These are phyloP conservation scores for Lasiosphaeria ovina DNA, from an alignment of 495 filamentous ascomycete genomes.

Conservation along the genomic window DNA sequence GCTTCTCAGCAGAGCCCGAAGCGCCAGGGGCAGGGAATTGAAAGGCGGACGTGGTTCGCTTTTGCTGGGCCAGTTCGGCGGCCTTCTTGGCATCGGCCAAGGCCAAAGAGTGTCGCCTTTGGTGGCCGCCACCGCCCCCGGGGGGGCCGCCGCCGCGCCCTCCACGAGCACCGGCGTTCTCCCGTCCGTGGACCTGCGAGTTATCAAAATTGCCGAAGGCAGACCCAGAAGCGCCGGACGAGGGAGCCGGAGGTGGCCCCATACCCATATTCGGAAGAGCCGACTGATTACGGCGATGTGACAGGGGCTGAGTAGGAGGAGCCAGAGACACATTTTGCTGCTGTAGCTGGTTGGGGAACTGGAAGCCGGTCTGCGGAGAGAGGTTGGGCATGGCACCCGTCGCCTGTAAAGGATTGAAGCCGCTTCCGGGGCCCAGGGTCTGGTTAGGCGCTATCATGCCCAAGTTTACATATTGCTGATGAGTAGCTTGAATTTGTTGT, in stretches of 20 bases:
- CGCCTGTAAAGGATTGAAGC: slow-evolving; percentile 64
- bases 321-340: slow-evolving; percentile 71
- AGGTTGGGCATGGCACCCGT: slow-evolving; percentile 62
- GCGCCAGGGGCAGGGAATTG: slow-evolving; percentile 87
- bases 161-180: slow-evolving; percentile 69
- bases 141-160: slow-evolving; percentile 68
- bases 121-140: slow-evolving; percentile 79
- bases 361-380: slow-evolving; percentile 81
- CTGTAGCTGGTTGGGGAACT: slow-evolving; percentile 82
- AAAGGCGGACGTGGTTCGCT: slow-evolving; percentile 87
- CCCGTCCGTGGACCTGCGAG: slow-evolving; percentile 61
- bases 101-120: slow-evolving; percentile 91
- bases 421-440: slow-evolving; percentile 60
- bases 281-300: slow-evolving; percentile 97
- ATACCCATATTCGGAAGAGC: slow-evolving; percentile 90
- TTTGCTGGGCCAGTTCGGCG: slow-evolving; percentile 93
- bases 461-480: slow-evolving; percentile 97
- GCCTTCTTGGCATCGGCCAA: slow-evolving; percentile 97
- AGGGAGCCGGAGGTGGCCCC: slow-evolving; percentile 93
- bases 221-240: slow-evolving; percentile 85
- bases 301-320: slow-evolving; percentile 70
- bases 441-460: slow-evolving; percentile 86
- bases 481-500: slow-evolving; percentile 92
- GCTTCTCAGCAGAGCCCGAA: slow-evolving; percentile 50
- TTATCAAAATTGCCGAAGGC: slow-evolving; percentile 74